Evolutionary conservation across 305 asterid species (phyloP).

Genomic region (Solanum hybrid): DNA sequence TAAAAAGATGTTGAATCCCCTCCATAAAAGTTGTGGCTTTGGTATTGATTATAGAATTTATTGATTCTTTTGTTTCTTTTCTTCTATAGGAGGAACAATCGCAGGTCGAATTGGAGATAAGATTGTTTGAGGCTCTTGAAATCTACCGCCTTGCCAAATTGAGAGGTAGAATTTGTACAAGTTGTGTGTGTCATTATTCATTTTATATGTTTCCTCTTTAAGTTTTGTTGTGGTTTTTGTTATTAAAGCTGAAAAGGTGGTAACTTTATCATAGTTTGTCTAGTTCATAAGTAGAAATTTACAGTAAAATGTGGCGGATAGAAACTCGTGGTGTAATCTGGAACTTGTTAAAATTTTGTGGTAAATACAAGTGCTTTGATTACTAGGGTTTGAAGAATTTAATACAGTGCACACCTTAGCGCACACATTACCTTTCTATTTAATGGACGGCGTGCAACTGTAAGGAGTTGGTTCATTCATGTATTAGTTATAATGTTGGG

Average conservation of each 20-base stretch:
- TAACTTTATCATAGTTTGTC: neutral
- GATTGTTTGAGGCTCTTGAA: conserved; percentile 74
- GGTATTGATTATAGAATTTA: neutral
- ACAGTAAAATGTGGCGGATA: neutral
- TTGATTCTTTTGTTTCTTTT: neutral
- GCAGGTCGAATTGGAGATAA: conserved; percentile 85
- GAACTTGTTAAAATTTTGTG: neutral
- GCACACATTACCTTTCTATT: neutral
- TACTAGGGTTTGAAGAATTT: neutral
- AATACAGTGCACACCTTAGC: neutral
- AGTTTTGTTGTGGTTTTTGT: neutral
- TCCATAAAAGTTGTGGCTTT: neutral
- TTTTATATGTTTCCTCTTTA: neutral
- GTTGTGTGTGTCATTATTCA: too few relatives aligned
- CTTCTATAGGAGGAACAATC: conserved; percentile 47
- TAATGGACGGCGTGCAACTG: neutral
- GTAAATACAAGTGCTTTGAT: neutral
- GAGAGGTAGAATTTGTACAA: conserved; percentile 27
- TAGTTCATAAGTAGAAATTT: neutral
- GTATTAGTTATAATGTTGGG: neutral
- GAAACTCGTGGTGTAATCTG: neutral
- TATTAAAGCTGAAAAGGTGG: neutral
- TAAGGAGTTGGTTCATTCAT: neutral
- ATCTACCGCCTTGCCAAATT: conserved; percentile 85
- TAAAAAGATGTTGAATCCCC: too few relatives aligned